phyloP scores from a whole-genome alignment of 106 monocot genomes.

The Cymbidium sinense region DNA sequence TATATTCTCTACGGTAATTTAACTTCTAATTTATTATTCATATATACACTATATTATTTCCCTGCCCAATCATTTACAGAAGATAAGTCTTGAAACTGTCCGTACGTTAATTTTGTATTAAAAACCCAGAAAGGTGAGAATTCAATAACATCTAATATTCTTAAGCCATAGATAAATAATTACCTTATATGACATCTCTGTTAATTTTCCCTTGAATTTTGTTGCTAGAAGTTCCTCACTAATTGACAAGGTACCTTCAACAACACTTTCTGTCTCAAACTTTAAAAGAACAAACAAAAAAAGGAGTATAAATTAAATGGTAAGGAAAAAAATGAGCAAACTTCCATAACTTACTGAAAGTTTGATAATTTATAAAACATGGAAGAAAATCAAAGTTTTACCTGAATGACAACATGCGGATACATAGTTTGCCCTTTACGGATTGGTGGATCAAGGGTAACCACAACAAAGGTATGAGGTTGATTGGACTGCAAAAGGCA shows the following conservation, averaged over 20 bases:
- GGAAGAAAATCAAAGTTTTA: constrained; percentile 8
- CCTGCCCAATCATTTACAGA: not conserved
- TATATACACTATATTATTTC: not conserved
- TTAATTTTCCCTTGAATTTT: constrained; percentile 82
- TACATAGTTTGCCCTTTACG: constrained; percentile 97
- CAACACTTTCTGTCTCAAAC: constrained; percentile 91
- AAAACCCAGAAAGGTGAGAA: not conserved
- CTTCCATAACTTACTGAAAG: not conserved
- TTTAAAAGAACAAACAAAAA: constrained; percentile 19
- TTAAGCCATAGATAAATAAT: not conserved
- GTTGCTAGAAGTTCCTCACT: constrained; percentile 64
- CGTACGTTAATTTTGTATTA: not conserved
- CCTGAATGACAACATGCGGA: constrained; percentile 98
- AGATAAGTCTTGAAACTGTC: not conserved
- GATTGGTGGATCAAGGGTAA: constrained; percentile 97
- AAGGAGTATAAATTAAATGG: not conserved
- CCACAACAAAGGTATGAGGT: constrained; percentile 94
- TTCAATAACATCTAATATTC: not conserved
- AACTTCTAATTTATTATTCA: not conserved
- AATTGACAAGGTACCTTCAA: constrained; percentile 58
- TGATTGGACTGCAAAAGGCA: constrained; percentile 80
- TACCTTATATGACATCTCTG: constrained; percentile 76
- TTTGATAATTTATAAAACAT: not conserved
- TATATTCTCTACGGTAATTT: not conserved
- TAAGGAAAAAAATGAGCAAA: not conserved